Evolutionary conservation across 805 yeast species (phyloP).

Genomic region (Metschnikowia sp.): DNA sequence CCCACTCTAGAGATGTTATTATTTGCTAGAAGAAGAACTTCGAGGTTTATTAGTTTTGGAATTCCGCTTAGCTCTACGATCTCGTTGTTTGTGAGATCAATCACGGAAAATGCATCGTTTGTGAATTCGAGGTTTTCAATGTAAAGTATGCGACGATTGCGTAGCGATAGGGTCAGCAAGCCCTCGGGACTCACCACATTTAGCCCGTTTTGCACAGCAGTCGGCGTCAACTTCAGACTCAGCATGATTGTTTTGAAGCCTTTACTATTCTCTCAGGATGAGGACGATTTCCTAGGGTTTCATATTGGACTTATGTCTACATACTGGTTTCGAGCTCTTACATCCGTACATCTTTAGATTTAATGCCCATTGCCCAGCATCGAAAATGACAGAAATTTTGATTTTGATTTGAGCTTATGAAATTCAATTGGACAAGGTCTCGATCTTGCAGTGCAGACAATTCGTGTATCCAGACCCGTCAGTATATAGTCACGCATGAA

Average conservation of each 20-base stretch:
- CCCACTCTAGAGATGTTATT: constrained; percentile 51
- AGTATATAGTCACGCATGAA: constrained; percentile 37
- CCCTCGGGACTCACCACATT: constrained; percentile 34
- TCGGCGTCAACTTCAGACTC: constrained; percentile 37
- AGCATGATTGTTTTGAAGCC: background rate
- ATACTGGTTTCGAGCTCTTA: too few species aligned
- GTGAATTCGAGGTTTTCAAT: constrained; percentile 36
- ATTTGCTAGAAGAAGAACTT: constrained; percentile 57
- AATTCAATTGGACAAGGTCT: too few species aligned
- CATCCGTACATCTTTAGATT: too few species aligned
- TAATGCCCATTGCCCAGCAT: too few species aligned
- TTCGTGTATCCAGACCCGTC: background rate
- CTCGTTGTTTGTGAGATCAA: constrained; percentile 78
- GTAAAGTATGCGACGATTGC: constrained; percentile 29
- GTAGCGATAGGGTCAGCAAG: constrained; percentile 32
- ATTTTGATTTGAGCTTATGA: too few species aligned
- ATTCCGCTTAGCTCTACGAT: constrained; percentile 51
- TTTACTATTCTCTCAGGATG: too few species aligned
- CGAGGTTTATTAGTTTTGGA: constrained; percentile 41
- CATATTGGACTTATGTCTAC: too few species aligned
- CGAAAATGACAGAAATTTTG: too few species aligned
- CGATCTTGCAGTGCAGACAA: too few species aligned
- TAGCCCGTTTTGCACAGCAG: constrained; percentile 29
- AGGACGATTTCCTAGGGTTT: too few species aligned
- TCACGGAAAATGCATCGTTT: constrained; percentile 39